phyloP scores from a whole-genome alignment of 441 rosid species.

The Arabidopsis lyrata region DNA sequence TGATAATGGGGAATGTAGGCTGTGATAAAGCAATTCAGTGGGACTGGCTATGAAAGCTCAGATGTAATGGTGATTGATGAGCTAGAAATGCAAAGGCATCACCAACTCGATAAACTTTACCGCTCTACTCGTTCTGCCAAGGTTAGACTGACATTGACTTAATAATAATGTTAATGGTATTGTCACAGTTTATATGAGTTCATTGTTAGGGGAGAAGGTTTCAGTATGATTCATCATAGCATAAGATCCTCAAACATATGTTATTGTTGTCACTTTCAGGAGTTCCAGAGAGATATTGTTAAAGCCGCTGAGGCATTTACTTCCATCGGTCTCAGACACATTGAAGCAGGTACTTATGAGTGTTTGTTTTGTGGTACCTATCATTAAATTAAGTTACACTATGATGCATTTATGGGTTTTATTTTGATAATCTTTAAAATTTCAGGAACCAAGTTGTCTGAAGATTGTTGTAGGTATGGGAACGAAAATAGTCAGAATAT shows the following conservation, averaged over 20 bases:
- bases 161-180: background rate
- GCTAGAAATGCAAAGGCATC: slow-evolving; percentile 93
- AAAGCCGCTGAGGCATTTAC: slow-evolving; percentile 79
- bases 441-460: slow-evolving; percentile 83
- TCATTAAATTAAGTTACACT: background rate
- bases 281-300: slow-evolving; percentile 80
- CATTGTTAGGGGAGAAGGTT: background rate
- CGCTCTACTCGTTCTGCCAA: slow-evolving; percentile 79
- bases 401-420: slow-evolving; percentile 2
- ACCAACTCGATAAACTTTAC: slow-evolving; percentile 86
- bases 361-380: slow-evolving; percentile 1
- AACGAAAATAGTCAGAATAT: slow-evolving; percentile 72
- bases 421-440: slow-evolving; percentile 39
- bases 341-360: slow-evolving; percentile 72
- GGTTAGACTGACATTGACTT: slow-evolving; percentile 51
- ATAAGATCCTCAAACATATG: background rate
- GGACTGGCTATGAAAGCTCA: slow-evolving; percentile 90
- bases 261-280: slow-evolving; percentile 56
- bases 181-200: background rate
- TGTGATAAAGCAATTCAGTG: slow-evolving; percentile 88
- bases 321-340: slow-evolving; percentile 75
- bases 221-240: slow-evolving; percentile 1
- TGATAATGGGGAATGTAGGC: slow-evolving; percentile 59
- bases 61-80: slow-evolving; percentile 87
- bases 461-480: slow-evolving; percentile 86